Conservation (phyloP, 495 filamentous ascomycete species). For the Rhypophila decipiens region DNA sequence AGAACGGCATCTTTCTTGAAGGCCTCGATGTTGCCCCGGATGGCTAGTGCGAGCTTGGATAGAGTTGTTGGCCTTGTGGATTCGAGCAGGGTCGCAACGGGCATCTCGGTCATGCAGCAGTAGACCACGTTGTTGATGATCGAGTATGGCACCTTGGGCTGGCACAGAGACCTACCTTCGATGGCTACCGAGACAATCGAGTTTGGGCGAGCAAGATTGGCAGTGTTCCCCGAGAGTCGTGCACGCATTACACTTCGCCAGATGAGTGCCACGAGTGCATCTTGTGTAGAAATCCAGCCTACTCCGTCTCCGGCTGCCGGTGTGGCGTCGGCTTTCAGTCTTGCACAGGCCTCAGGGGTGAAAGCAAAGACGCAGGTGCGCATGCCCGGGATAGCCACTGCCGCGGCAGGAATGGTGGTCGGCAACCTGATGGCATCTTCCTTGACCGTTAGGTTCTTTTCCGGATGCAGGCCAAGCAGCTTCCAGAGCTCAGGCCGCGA, state of each 20-base stretch:
- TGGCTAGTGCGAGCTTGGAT: background rate
- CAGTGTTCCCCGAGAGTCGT: background rate
- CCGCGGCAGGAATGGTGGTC: background rate
- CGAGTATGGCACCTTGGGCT: background rate
- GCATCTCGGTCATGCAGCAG: background rate
- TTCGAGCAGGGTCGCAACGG: background rate
- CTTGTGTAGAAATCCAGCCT: background rate
- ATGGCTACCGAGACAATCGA: conserved; percentile 2
- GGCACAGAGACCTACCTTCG: background rate
- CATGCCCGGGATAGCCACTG: background rate
- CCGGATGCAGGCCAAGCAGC: background rate
- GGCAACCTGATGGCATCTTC: background rate
- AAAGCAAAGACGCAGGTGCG: background rate
- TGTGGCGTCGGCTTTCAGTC: background rate
- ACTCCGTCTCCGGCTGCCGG: background rate
- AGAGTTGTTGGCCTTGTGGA: no score
- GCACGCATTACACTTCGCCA: background rate
- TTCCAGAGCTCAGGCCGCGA: background rate
- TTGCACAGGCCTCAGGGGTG: background rate
- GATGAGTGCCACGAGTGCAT: background rate
- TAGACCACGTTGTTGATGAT: background rate
- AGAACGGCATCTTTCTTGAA: background rate
- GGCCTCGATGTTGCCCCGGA: background rate
- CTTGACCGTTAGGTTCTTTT: background rate
- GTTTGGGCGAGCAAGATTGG: background rate